A percentile compares a stretch with the other conserved stretches of the same genome.
Conservation (phyloP, 495 filamentous ascomycete genomes). For the Neohortaea acidophila region DNA sequence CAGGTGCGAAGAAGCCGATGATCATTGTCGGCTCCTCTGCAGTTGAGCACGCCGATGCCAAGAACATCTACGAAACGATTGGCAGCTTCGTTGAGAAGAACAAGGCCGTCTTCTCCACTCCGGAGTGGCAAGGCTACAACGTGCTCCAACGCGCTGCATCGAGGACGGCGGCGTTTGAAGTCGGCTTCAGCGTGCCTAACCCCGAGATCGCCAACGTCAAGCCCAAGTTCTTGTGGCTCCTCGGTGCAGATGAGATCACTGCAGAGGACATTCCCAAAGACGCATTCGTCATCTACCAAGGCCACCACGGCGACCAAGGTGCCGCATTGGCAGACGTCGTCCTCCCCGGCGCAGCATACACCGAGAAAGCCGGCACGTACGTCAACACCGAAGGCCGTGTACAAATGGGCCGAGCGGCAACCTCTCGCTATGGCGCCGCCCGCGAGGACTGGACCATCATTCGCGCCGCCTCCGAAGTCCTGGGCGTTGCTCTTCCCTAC, state of each 20-base stretch:
- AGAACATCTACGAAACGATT: slow-evolving; percentile 79
- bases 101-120: slow-evolving; percentile 65
- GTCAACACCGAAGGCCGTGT: slow-evolving; percentile 94
- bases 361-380: slow-evolving; percentile 92
- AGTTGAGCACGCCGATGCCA: slow-evolving; percentile 75
- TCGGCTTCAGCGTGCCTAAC: slow-evolving; percentile 80
- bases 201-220: slow-evolving; percentile 59
- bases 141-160: slow-evolving; percentile 87
- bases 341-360: slow-evolving; percentile 86
- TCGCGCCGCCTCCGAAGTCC: slow-evolving; percentile 75
- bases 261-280: slow-evolving; percentile 74
- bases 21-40: slow-evolving; percentile 86
- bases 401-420: slow-evolving; percentile 80
- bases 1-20: slow-evolving; percentile 79
- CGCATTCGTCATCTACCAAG: slow-evolving; percentile 94
- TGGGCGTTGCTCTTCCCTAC: slow-evolving; percentile 76
- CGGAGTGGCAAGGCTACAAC: slow-evolving; percentile 96
- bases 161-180: slow-evolving; percentile 79
- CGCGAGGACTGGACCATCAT: slow-evolving; percentile 98
- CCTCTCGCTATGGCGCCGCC: slow-evolving; percentile 68
- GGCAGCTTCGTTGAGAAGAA: slow-evolving; percentile 87
- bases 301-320: slow-evolving; percentile 88
- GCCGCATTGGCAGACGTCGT: slow-evolving; percentile 88
- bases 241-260: slow-evolving; percentile 83
- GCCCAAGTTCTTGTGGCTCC: slow-evolving; percentile 91